Base-by-base conservation (phyloP, 805 yeast species). In the Babjeviella inositovora region DNA sequence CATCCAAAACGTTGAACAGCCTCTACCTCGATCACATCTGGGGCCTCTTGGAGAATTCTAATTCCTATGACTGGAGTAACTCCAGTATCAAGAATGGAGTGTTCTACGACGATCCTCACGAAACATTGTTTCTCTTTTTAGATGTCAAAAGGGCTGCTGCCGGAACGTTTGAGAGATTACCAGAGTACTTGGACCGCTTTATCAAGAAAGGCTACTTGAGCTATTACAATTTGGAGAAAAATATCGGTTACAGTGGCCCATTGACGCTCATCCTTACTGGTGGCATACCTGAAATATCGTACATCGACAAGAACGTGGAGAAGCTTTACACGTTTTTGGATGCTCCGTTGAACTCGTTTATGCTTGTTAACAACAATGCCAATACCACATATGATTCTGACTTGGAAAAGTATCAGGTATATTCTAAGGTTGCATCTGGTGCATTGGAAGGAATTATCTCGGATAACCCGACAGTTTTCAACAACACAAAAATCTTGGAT, bases 191-290 rank as follows among this genome's bases (percentile, higher is more conserved):
- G 18, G 42, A 52, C 23, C 57, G 62, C 5, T 53, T 74, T 17
- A 50, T 60, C 9, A 55, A 55, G 10, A 45, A 48, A 13, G 57
- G 52, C 3, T 75, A 61, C 37, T 39, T 77, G 19, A 56, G 76
- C 1, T 50, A 54, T 25, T 67, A 47, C 34, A 57, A 69, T 32
- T 32, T 47, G 8, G 30, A 33, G 3, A 31, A 45, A 3, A 38
- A 47, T 0, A 31, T 37, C 12, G 38, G 57, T 26, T 40, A 42
- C 3, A 43, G 51, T 22, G 73, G 72, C 1, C 81, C 82, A 4
- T 26, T 77, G 7, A 62, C 77, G 0, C 50, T 75, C 5, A 57
- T 75, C 5, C 56, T 72, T 15, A 75, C 84, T 0, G 90, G 90
- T 2, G 58, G 69, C 33, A 53, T 64, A 14, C 82, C 84, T 1